Base-by-base conservation (phyloP, 2,329 filamentous ascomycete species). In the Fusarium camptoceras region DNA sequence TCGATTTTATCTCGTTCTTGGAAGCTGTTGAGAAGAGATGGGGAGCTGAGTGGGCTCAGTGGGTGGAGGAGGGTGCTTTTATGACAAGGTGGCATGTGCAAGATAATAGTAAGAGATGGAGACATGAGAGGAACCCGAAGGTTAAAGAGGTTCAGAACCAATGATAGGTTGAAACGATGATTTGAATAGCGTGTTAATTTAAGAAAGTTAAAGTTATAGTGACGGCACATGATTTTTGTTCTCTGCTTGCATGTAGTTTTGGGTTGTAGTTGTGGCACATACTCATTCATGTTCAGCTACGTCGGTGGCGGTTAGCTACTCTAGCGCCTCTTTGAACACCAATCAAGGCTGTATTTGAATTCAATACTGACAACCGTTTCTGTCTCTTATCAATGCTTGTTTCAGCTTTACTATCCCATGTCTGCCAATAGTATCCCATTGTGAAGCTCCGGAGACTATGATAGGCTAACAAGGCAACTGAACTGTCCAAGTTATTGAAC, bases 21-120 rank as follows among this genome's bases (percentile, higher is more conserved):
- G 60, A 67, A 8, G 65, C 56, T 3, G 67, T 79, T 5, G 65
- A 78, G 51, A 39, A 56, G 22, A 66, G 66, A 31, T 66, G 74
- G 41, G 77, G 78, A 2, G 43, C 64, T 11, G 75, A 76, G 4
- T 74, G 71, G 14, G 72, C 76, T 6, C 61, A 70, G 27, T 78
- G 78, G 78, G 74, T 70, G 4, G 76, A 80, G 41, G 76, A 77
- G 46, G 78, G 73, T 4, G 73, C 77, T 3, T 77, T 77, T 16
- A 68, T 79, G 27, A 73, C 76, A 1, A 68, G 76, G 8, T 80
- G 78, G 77, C 80, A 77, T 72, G 75, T 79, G 6, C 75, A 79
- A 42, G 78, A 79, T 49, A 79, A 80, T 56, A 70, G 72, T 27
- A 79, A 76, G 59, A 72, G 77, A 59, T 80, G 76, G 72, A 77